Base-by-base conservation (phyloP, 495 filamentous ascomycete species). In the Pseudevernia furfuracea region DNA sequence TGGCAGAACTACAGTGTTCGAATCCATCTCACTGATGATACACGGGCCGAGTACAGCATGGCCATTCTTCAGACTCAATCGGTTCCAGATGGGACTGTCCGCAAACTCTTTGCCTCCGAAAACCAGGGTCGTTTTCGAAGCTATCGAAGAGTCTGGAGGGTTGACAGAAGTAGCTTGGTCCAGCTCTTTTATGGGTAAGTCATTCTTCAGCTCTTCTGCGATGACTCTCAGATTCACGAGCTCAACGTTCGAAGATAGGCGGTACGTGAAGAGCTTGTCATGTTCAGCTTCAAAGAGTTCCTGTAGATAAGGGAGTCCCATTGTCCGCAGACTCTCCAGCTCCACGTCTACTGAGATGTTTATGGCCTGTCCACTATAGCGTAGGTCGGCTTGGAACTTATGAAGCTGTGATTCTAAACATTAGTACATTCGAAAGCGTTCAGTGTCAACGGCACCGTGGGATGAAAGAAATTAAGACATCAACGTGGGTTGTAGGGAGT, bases 1-100 rank as follows among this genome's bases (percentile, higher is more conserved):
- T 1, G 79, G 80, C 28, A 80, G 73, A 36, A 82, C 77, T 0
- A 81, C 66, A 0, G 79, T 81, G 66, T 80, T 82, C 60, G 77
- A 80, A 62, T 81, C 80, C 76, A 79, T 81, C 49, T 82, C 78
- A 6, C 73, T 76, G 55, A 82, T 70, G 34, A 81, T 75, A 48
- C 78, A 81, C 11, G 80, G 80, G 0, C 80, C 80, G 1, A 62
- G n/a, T 6, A 81, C 43, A 8, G 76, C 64, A 9, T 78, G 78
- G 17, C 77, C 69, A 36, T 73, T 71, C 44, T 58, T 76, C 56
- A 81, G 70, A 38, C 74, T 73, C n/a, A 73, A 61, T 15, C 80
- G 76, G 49, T 80, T 71, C 78, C 79, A 81, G 28, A 80, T 60
- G 0, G 71, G 74, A 60, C 66, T 65, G 2, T 77, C 78, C n/a